Evolutionary conservation across 345 rosid genomes (phyloP).

Genomic region (Jatropha curcas): DNA sequence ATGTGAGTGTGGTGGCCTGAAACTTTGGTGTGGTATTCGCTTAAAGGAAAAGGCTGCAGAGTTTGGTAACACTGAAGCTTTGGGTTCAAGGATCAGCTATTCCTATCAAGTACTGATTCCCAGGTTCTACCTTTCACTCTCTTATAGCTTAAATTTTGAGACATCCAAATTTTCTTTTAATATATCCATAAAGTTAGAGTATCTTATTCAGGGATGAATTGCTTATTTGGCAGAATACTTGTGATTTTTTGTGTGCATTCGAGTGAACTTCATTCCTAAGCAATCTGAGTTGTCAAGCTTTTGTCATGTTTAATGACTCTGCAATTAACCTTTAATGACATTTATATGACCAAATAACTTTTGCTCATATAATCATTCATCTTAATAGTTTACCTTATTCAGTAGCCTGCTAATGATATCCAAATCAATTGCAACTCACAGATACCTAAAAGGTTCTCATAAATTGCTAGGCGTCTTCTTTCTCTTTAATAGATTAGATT

Average conservation of each 20-base stretch:
- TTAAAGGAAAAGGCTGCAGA: slow-evolving; percentile 66
- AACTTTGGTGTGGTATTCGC: slow-evolving; percentile 59
- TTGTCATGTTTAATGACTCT: not conserved
- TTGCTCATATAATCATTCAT: not conserved
- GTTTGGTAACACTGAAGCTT: slow-evolving; percentile 71
- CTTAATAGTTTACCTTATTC: not conserved
- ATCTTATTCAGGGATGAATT: slow-evolving; percentile 20
- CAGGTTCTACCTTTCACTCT: slow-evolving; percentile 20
- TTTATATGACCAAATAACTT: not conserved
- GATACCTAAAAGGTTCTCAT: not conserved
- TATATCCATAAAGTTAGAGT: slow-evolving; percentile 9
- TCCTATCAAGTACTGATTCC: not conserved
- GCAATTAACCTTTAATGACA: not conserved
- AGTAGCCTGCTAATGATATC: not conserved
- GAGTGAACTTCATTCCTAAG: slow-evolving; percentile 34
- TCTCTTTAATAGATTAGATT: not conserved
- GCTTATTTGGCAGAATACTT: slow-evolving; percentile 11
- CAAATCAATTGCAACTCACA: not conserved
- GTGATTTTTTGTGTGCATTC: slow-evolving; percentile 11
- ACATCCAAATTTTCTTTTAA: not conserved
- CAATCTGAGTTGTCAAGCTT: slow-evolving; percentile 12
- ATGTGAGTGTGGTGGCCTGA: slow-evolving; percentile 26
- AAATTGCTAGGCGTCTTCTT: not conserved
- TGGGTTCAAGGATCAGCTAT: slow-evolving; percentile 55
- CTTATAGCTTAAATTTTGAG: slow-evolving; percentile 8